These are phyloP conservation scores for Trypanosoma brucei DNA, from an alignment of 208 protist genomes.

Conservation along the genomic window DNA sequence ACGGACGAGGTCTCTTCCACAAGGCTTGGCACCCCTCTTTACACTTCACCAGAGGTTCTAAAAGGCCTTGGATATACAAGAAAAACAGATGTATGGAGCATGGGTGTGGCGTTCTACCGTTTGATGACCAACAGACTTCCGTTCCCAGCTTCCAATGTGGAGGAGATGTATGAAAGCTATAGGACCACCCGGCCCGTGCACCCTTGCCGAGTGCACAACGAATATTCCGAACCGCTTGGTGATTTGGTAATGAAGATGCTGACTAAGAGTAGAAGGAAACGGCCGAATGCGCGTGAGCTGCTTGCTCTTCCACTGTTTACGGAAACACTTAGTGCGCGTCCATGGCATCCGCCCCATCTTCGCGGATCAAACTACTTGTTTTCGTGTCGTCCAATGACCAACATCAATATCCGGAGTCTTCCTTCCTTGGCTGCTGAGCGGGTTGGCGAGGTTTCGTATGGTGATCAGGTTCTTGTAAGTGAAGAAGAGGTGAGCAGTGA, in stretches of 20 bases:
- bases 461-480: conserved; percentile 25
- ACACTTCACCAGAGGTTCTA: conserved; percentile 57
- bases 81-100: conserved; percentile 74
- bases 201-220: conserved; percentile 18
- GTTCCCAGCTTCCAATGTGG: conserved; percentile 26
- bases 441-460: conserved; percentile 20
- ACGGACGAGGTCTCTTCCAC: conserved; percentile 32
- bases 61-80: conserved; percentile 51
- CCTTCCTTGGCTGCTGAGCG: conserved; percentile 22
- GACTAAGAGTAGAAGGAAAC: conserved; percentile 35
- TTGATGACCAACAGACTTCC: conserved; percentile 58
- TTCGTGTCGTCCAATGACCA: conserved; percentile 18
- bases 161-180: conserved; percentile 22
- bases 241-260: conserved; percentile 67
- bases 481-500: conserved; percentile 9
- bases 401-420: conserved; percentile 25
- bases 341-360: conserved; percentile 26
- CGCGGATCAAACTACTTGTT: conserved; percentile 31
- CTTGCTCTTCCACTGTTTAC: conserved; percentile 40
- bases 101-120: conserved; percentile 62
- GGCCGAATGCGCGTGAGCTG: conserved; percentile 39
- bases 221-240: conserved; percentile 42
- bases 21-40: conserved; percentile 52
- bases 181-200: conserved; percentile 26
- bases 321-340: conserved; percentile 24